A percentile compares a stretch with the other conserved stretches of the same genome.
Conservation (phyloP, 345 rosid genomes). For the Salix udensis region DNA sequence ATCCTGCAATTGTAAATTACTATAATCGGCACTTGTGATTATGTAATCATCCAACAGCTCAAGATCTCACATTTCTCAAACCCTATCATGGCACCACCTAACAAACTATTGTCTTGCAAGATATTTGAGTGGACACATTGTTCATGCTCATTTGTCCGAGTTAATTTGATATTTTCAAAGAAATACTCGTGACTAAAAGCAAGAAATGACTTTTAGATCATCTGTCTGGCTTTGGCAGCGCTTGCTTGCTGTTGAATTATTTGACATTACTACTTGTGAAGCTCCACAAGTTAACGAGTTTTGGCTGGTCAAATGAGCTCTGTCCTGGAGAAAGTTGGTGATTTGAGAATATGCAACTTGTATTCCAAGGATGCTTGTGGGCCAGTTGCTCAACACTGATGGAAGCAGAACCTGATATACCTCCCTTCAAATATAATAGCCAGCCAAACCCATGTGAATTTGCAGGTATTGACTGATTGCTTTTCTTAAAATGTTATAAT, state of each 20-base stretch:
- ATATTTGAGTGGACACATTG: too few relatives aligned
- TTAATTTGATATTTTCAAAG: too few relatives aligned
- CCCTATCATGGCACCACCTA: too few relatives aligned
- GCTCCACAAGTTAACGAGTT: conserved; percentile 30
- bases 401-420: conserved; percentile 29
- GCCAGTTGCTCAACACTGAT: conserved; percentile 48
- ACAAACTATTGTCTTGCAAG: too few relatives aligned
- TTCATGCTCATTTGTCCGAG: too few relatives aligned
- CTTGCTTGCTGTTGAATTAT: conserved; percentile 51
- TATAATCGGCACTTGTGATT: too few relatives aligned
- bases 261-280: conserved; percentile 41
- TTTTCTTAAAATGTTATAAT: background rate
- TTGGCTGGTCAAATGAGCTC: conserved; percentile 64
- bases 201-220: background rate
- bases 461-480: conserved; percentile 46
- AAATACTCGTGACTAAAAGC: too few relatives aligned
- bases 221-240: conserved; percentile 39
- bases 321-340: conserved; percentile 70
- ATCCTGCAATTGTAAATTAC: too few relatives aligned
- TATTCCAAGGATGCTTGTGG: conserved; percentile 40
- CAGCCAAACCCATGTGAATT: conserved; percentile 45
- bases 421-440: conserved; percentile 24
- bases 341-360: conserved; percentile 51
- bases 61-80: too few relatives aligned
- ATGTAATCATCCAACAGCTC: too few relatives aligned